A percentile compares a stretch with the other conserved stretches of the same genome.
Evolutionary conservation across 306 rosid species (phyloP).

Genomic region (Dryas octopetala): DNA sequence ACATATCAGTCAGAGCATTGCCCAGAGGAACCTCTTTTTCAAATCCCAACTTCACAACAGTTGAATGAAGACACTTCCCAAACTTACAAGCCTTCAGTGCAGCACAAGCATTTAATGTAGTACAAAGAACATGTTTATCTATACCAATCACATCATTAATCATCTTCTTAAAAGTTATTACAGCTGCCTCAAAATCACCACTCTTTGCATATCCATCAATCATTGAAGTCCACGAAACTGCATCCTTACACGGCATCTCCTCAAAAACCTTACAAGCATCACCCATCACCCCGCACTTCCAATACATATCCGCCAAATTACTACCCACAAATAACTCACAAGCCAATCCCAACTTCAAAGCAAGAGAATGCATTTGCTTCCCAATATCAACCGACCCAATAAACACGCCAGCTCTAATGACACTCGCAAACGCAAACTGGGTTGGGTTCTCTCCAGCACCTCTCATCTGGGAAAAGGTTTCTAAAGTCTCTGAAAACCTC

Average conservation of each 20-base stretch:
- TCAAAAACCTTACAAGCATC: slow-evolving; percentile 53
- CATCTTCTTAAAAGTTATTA: slow-evolving; percentile 50
- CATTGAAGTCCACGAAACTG: slow-evolving; percentile 56
- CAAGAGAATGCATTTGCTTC: slow-evolving; percentile 52
- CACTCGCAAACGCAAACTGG: slow-evolving; percentile 52
- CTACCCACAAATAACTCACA: slow-evolving; percentile 50
- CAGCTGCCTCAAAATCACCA: slow-evolving; percentile 46
- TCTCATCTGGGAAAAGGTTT: slow-evolving; percentile 42
- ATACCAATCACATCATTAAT: slow-evolving; percentile 32
- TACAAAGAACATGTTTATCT: slow-evolving; percentile 53
- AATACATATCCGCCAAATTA: slow-evolving; percentile 60
- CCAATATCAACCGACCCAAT: slow-evolving; percentile 46
- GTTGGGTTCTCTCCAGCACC: slow-evolving; percentile 33
- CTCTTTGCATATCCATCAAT: slow-evolving; percentile 56
- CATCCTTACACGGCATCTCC: slow-evolving; percentile 56
- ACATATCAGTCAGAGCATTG: slow-evolving; percentile 49
- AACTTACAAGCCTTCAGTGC: slow-evolving; percentile 29
- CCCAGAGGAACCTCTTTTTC: slow-evolving; percentile 37
- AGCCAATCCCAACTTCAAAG: slow-evolving; percentile 40
- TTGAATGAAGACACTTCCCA: slow-evolving; percentile 52
- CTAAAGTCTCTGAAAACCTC: slow-evolving; percentile 41
- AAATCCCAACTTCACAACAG: slow-evolving; percentile 48
- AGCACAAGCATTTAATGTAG: slow-evolving; percentile 46
- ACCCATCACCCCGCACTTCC: slow-evolving; percentile 38
- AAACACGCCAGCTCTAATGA: slow-evolving; percentile 44